Conservation (phyloP, 2,329 filamentous ascomycete species). For the Aphanocladium album region DNA sequence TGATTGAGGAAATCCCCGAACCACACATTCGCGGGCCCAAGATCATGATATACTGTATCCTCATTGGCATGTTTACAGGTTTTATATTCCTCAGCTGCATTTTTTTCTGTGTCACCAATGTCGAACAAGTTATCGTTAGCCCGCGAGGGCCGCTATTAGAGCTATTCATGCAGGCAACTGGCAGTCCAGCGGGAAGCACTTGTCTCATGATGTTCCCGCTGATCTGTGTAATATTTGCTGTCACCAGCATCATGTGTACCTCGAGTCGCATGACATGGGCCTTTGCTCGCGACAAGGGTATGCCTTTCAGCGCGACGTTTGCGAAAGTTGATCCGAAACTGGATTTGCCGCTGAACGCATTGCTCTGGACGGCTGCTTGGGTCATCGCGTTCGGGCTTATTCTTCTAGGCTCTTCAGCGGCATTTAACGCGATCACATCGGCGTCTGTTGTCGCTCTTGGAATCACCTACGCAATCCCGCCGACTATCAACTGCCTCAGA, state of each 20-base stretch:
- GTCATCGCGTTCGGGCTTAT: conserved; percentile 65
- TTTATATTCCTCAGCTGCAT: conserved; percentile 58
- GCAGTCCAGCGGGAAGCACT: conserved; percentile 54
- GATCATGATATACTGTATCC: conserved; percentile 62
- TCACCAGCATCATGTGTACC: conserved; percentile 60
- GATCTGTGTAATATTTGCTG: conserved; percentile 58
- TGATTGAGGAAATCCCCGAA: conserved; percentile 55
- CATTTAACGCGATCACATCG: conserved; percentile 67
- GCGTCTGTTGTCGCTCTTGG: conserved; percentile 68
- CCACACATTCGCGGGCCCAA: conserved; percentile 54
- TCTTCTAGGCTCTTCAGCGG: conserved; percentile 58
- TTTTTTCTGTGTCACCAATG: conserved; percentile 57
- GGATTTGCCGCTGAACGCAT: conserved; percentile 61
- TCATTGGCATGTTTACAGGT: conserved; percentile 58
- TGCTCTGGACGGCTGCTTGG: conserved; percentile 54
- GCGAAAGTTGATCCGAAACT: conserved; percentile 56
- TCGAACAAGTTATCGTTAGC: conserved; percentile 50
- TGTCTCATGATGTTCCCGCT: conserved; percentile 66
- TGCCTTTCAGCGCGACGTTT: conserved; percentile 57
- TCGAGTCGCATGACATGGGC: conserved; percentile 62
- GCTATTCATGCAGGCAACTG: conserved; percentile 59
- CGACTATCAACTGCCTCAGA: conserved; percentile 54
- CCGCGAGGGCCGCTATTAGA: conserved; percentile 54
- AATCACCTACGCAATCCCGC: conserved; percentile 68
- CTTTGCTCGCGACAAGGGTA: conserved; percentile 58